Conservation (phyloP, 75 land plant species). For the Chamaecyparis obtusa region DNA sequence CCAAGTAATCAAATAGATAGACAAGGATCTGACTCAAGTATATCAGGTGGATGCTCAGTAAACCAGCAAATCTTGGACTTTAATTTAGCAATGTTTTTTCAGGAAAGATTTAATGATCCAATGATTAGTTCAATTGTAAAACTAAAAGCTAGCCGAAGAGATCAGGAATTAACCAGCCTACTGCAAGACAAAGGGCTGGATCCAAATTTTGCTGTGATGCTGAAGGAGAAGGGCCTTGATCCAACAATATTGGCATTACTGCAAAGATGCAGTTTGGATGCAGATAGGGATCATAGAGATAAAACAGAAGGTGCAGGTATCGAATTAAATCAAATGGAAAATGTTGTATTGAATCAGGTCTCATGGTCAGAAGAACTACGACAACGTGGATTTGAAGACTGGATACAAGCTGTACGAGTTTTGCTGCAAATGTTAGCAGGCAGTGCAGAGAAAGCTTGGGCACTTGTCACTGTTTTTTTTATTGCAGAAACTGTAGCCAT, state of each 20-base stretch:
- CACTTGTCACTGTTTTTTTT: slow-evolving; percentile 80
- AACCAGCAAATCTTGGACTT: slow-evolving; percentile 60
- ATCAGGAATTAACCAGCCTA: slow-evolving; percentile 72
- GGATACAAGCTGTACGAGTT: slow-evolving; percentile 58
- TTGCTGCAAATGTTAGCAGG: slow-evolving; percentile 67
- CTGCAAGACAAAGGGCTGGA: slow-evolving; percentile 96
- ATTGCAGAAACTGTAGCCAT: slow-evolving; percentile 73
- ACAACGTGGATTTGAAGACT: slow-evolving; percentile 57
- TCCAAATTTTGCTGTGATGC: slow-evolving; percentile 99
- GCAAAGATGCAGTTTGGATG: slow-evolving; percentile 98
- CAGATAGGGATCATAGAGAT: slow-evolving; percentile 92
- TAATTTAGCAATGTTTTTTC: slow-evolving; percentile 79
- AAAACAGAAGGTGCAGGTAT: slow-evolving; percentile 48
- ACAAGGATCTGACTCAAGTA: slow-evolving; percentile 65
- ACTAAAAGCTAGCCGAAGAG: slow-evolving; percentile 51
- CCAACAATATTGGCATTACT: slow-evolving; percentile 91
- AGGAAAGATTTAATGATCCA: slow-evolving; percentile 91
- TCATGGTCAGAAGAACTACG: slow-evolving; percentile 84
- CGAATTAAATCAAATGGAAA: slow-evolving; percentile 58
- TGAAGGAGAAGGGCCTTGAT: slow-evolving; percentile 95
- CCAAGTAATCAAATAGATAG: slow-evolving; percentile 61
- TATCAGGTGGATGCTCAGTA: slow-evolving; percentile 39
- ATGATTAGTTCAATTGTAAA: slow-evolving; percentile 71
- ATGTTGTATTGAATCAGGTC: slow-evolving; percentile 50
- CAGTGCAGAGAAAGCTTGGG: slow-evolving; percentile 93